Evolutionary conservation across 129 eudicot species (phyloP).

Genomic region (Helichrysum umbraculigerum): DNA sequence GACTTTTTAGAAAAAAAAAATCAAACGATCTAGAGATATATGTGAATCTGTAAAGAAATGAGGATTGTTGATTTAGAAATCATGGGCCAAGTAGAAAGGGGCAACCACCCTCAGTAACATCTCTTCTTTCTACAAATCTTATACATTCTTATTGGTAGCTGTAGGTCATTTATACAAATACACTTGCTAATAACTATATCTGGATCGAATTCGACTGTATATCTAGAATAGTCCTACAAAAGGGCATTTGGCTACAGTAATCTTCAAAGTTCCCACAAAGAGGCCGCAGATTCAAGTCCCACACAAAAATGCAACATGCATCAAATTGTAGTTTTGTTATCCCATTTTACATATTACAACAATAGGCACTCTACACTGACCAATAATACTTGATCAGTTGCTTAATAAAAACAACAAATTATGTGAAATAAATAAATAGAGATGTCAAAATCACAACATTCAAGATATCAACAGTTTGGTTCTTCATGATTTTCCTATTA

Average conservation of each 20-base stretch:
- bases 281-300: neutral
- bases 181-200: neutral
- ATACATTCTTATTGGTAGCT: neutral
- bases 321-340: too few relatives aligned
- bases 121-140: conserved; percentile 6
- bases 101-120: conserved; percentile 4
- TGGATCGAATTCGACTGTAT: neutral
- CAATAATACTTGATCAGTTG: neutral
- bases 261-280: neutral
- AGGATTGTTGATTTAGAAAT: neutral
- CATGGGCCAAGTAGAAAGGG: neutral
- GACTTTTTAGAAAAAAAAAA: neutral
- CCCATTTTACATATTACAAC: too few relatives aligned
- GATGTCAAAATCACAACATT: neutral
- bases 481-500: neutral
- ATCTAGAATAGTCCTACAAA: neutral
- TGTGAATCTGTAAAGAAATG: neutral
- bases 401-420: neutral
- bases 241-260: neutral
- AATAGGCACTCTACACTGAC: too few relatives aligned
- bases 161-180: neutral
- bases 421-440: neutral
- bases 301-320: neutral
- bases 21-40: neutral
- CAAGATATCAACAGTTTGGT: neutral